Percentiles rank a stretch among this genome's conserved stretches.
phyloP scores from a whole-genome alignment of 805 yeast genomes.

The Suhomyces sp. region DNA sequence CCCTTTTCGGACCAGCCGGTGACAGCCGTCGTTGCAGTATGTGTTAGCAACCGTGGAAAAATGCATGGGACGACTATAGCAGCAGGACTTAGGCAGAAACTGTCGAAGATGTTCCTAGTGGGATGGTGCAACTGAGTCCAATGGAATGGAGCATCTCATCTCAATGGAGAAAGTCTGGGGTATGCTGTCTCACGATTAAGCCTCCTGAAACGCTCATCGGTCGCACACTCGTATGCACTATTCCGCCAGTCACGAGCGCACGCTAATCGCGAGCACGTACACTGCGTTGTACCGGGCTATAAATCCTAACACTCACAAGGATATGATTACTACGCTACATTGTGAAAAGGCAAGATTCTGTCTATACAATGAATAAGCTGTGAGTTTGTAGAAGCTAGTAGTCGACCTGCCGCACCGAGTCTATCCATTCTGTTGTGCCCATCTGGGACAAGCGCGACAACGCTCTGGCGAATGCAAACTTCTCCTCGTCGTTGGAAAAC shows the following conservation, averaged over 20 bases:
- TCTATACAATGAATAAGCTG: neutral
- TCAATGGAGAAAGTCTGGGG: neutral
- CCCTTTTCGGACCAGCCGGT: neutral
- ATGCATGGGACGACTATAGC: neutral
- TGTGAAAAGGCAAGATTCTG: neutral
- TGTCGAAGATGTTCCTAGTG: neutral
- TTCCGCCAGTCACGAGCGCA: neutral
- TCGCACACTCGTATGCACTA: neutral
- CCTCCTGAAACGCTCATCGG: neutral
- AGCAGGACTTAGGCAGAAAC: neutral
- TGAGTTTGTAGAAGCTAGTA: neutral
- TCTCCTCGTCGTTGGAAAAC: slow-evolving; percentile 91
- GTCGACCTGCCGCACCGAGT: slow-evolving; percentile 21
- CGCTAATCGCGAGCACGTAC: neutral
- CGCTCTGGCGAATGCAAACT: slow-evolving; percentile 96
- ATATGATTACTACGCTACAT: neutral
- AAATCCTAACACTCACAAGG: neutral
- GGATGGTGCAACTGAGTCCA: neutral
- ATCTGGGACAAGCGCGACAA: slow-evolving; percentile 86
- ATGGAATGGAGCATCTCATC: neutral
- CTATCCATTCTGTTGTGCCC: slow-evolving; percentile 93
- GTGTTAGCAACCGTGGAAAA: neutral
- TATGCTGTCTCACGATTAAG: neutral
- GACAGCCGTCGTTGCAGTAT: neutral
- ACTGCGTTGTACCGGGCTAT: neutral